These are phyloP conservation scores for Aegle marmelos DNA, from an alignment of 345 rosid species.

Conservation along the genomic window DNA sequence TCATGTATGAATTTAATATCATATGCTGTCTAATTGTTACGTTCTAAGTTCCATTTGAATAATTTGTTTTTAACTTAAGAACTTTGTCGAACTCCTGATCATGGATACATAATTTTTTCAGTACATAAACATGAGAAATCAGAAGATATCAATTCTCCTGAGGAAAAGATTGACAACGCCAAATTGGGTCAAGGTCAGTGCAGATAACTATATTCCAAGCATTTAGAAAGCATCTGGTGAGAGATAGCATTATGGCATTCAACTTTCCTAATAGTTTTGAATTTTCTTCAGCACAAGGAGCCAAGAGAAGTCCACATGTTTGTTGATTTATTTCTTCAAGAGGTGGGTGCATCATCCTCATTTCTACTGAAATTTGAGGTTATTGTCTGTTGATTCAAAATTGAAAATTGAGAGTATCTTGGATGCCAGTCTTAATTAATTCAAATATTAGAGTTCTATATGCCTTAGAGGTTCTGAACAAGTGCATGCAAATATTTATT, in stretches of 20 bases:
- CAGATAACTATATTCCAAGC: constrained; percentile 8
- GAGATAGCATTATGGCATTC: constrained; percentile 14
- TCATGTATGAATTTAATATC: constrained; percentile 45
- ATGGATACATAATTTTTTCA: constrained; percentile 28
- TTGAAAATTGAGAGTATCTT: neutral
- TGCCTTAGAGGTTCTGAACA: neutral
- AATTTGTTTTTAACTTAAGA: neutral
- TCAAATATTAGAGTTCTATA: neutral
- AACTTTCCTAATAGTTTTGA: constrained; percentile 21
- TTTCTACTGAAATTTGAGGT: neutral
- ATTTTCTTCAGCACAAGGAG: constrained; percentile 88
- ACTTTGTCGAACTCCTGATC: constrained; percentile 19
- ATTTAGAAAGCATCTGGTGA: constrained; percentile 1
- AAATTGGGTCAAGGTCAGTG: constrained; percentile 91
- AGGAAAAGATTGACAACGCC: constrained; percentile 94
- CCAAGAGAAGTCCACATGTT: constrained; percentile 99
- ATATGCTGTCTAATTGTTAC: neutral
- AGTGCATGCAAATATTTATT: constrained; percentile 4
- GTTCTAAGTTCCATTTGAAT: neutral
- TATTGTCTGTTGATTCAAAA: neutral
- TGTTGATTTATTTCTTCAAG: constrained; percentile 87
- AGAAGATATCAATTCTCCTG: constrained; percentile 75
- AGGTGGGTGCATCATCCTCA: constrained; percentile 48
- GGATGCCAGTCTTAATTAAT: constrained; percentile 2
- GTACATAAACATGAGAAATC: constrained; percentile 81